Evolutionary conservation across 1,284 basidiomycete species (phyloP).

Genomic region (Puccinia coronata): DNA sequence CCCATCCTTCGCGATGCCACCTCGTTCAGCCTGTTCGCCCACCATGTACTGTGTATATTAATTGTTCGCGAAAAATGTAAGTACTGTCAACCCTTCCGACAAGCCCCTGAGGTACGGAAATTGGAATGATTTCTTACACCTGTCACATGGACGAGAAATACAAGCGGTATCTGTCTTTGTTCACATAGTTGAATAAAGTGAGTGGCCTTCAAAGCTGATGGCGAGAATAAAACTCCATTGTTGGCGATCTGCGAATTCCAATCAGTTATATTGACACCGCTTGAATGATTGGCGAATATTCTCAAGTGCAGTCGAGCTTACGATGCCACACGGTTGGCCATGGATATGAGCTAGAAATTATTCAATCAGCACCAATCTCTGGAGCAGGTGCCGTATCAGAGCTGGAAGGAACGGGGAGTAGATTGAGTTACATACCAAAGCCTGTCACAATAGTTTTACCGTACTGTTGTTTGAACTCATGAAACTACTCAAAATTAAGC

Average conservation of each 20-base stretch:
- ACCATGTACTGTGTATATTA: slow-evolving; percentile 52
- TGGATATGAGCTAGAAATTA: slow-evolving; percentile 69
- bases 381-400: background rate
- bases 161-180: slow-evolving; percentile 80
- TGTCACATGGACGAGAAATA: slow-evolving; percentile 92
- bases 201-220: slow-evolving; percentile 87
- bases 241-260: slow-evolving; percentile 68
- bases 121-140: slow-evolving; percentile 51
- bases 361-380: background rate
- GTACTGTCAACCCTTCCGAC: background rate
- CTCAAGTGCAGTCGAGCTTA: slow-evolving; percentile 18
- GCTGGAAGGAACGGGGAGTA: background rate
- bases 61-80: background rate
- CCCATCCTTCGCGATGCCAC: slow-evolving; percentile 95
- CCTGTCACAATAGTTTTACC: slow-evolving; percentile 83
- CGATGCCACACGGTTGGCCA: slow-evolving; percentile 65
- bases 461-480: slow-evolving; percentile 95
- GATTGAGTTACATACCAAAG: slow-evolving; percentile 61
- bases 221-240: slow-evolving; percentile 90
- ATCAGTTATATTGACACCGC: background rate
- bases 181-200: slow-evolving; percentile 94
- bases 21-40: slow-evolving; percentile 79
- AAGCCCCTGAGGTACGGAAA: background rate
- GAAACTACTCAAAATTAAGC: slow-evolving; percentile 64
- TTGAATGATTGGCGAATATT: background rate